These are phyloP conservation scores for Ophiostoma pallidulum DNA, from an alignment of 2,329 filamentous ascomycete genomes.

Conservation along the genomic window DNA sequence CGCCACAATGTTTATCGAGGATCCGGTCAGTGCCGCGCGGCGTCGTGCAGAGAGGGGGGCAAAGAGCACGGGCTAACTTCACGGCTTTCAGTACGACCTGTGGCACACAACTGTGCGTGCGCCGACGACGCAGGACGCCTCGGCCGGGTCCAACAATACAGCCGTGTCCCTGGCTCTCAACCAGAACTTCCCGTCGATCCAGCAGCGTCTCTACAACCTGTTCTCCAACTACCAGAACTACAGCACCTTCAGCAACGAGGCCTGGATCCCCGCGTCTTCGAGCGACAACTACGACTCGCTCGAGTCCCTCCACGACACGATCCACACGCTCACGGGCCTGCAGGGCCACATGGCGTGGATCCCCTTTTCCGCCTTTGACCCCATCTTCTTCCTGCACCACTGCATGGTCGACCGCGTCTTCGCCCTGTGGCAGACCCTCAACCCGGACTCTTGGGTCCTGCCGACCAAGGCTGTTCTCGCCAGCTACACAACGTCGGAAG, in stretches of 20 bases:
- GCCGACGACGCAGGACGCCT: conserved; percentile 31
- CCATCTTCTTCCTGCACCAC: conserved; percentile 69
- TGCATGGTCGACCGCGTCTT: conserved; percentile 65
- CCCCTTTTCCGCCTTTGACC: conserved; percentile 68
- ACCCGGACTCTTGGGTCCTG: conserved; percentile 58
- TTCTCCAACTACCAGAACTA: conserved; percentile 60
- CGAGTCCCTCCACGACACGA: conserved; percentile 53
- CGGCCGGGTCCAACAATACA: conserved; percentile 50
- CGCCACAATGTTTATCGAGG: conserved; percentile 45
- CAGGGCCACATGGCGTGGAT: conserved; percentile 62
- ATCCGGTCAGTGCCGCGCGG: conserved; percentile 39
- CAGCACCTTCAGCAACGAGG: conserved; percentile 60
- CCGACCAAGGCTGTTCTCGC: conserved; percentile 44
- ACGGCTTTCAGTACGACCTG: conserved; percentile 39
- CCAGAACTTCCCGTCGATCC: conserved; percentile 43
- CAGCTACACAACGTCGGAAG: conserved; percentile 51
- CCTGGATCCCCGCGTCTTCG: conserved; percentile 42
- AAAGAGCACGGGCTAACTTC: background rate
- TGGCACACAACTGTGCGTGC: conserved; percentile 54
- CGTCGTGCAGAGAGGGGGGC: too few relatives aligned
- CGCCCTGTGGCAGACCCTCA: conserved; percentile 66
- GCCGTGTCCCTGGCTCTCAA: conserved; percentile 43
- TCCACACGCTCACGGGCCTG: conserved; percentile 50
- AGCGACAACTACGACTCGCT: conserved; percentile 51
- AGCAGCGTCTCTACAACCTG: conserved; percentile 57